phyloP scores from a whole-genome alignment of 768 basidiomycete genomes.

The Cystobasidium ongulense region DNA sequence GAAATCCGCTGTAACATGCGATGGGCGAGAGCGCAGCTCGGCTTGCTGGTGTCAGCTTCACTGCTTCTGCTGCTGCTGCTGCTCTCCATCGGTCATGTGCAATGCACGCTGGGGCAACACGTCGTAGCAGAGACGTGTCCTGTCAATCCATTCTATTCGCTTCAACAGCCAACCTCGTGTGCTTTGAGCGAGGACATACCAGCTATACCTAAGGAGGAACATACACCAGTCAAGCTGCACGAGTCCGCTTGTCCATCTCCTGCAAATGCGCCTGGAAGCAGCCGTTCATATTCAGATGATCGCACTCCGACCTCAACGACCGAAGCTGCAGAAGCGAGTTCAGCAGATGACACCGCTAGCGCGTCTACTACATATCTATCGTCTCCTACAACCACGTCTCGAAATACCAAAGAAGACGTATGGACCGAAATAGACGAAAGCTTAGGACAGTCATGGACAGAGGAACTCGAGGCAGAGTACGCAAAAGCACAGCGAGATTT shows the following conservation, averaged over 20 bases:
- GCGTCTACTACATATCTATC: not conserved
- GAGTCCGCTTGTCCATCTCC: not conserved
- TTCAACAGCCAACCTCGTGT: not conserved
- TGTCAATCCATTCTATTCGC: not conserved
- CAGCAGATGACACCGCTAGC: not conserved
- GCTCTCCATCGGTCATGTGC: not conserved
- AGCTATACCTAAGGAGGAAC: not conserved
- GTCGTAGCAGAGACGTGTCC: not conserved
- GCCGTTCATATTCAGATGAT: not conserved
- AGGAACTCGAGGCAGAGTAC: not conserved
- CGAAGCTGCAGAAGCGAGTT: too few relatives aligned
- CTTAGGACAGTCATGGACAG: not conserved
- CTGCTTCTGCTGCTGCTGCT: slow-evolving; percentile 6
- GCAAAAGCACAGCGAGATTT: not conserved
- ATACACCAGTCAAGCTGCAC: not conserved
- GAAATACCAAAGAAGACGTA: not conserved
- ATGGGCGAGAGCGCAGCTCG: not conserved
- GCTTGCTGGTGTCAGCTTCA: not conserved
- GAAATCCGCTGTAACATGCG: not conserved
- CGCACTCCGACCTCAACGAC: not conserved
- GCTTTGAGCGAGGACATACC: not conserved
- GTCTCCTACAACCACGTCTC: not conserved
- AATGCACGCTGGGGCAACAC: not conserved
- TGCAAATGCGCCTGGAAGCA: not conserved
- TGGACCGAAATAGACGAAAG: slow-evolving; percentile 7